Base-by-base conservation (phyloP, 495 filamentous ascomycete species). In the Letharia lupina region DNA sequence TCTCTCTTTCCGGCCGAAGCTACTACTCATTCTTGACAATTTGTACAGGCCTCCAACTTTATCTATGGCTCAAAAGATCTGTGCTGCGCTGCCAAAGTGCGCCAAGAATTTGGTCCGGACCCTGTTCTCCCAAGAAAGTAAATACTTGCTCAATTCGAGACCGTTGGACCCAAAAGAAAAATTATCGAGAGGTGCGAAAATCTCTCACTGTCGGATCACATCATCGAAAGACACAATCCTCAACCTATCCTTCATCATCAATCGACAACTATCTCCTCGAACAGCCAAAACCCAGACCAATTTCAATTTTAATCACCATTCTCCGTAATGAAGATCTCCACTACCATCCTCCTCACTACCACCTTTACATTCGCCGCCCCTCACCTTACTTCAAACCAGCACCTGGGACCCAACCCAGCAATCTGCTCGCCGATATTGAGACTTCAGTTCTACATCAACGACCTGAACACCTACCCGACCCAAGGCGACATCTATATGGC, bases 121-220 rank as follows among this genome's bases (percentile, higher is more conserved):
- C 54, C 18, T 20, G 2, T 35, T 20, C 16, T 57, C 35, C 52
- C 31, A 3, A 1, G 15, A 31, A 33, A 31, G 12, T 5, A 5
- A n/a, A 37, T 57, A 57, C 54, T 20, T 57, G 54, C 54, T 37
- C 54, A 57, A 37, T 28, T 37, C 6, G 54, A 57, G 54, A 16
- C 15, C 13, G 3, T 8, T 9, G 13, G 33, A 37, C 20, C 52
- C 33, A 37, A 15, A 1, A 20, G 28, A 3, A 35, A 54, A 16
- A 4, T 16, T n/a, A 20, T 37, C 1, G 16, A 6, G 6, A 10
- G 7, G 33, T 8, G 33, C 9, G 54, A 57, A 10, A 16, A 8
- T 56, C 20, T 20, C 13, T 56, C 52, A 56, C 13, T 5, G 4
- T 6, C 13, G 48, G 8, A 0, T 31, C 23, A 28, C 23, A 12